Conservation (phyloP, 1,284 basidiomycete species). For the Cryptococcus sp. region DNA sequence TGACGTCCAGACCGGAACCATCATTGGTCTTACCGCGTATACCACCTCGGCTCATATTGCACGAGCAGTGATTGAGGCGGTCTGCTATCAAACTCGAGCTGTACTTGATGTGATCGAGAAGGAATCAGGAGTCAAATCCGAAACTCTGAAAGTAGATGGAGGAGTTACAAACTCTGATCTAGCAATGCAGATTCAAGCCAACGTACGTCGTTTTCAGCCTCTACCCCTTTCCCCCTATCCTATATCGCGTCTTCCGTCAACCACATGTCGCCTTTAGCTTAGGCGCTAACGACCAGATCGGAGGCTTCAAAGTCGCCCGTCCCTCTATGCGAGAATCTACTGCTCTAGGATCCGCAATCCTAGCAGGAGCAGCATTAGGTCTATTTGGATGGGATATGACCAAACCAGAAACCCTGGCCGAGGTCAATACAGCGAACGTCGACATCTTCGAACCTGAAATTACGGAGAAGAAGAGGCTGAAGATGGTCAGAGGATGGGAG, state of each 20-base stretch:
- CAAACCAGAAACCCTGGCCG: slow-evolving; percentile 75
- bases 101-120: slow-evolving; percentile 87
- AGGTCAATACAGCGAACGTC: slow-evolving; percentile 84
- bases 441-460: slow-evolving; percentile 65
- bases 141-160: slow-evolving; percentile 86
- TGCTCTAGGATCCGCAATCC: slow-evolving; percentile 89
- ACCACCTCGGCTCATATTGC: slow-evolving; percentile 92
- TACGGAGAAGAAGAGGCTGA: slow-evolving; percentile 56
- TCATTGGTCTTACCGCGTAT: slow-evolving; percentile 70
- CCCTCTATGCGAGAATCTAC: slow-evolving; percentile 98
- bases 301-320: slow-evolving; percentile 84
- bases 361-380: slow-evolving; percentile 84
- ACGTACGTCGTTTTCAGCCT: slow-evolving; percentile 47
- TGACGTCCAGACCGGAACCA: slow-evolving; percentile 21
- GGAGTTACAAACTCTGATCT: slow-evolving; percentile 77
- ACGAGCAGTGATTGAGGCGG: slow-evolving; percentile 86
- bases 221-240: not conserved
- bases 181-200: slow-evolving; percentile 87
- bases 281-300: slow-evolving; percentile 51
- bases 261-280: no score
- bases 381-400: slow-evolving; percentile 93
- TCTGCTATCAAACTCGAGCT: slow-evolving; percentile 73
- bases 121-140: slow-evolving; percentile 68
- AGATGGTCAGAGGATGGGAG: slow-evolving; percentile 73
- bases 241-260: not conserved